phyloP scores from a whole-genome alignment of 805 yeast genomes.

The Metschnikowia continentalis region DNA sequence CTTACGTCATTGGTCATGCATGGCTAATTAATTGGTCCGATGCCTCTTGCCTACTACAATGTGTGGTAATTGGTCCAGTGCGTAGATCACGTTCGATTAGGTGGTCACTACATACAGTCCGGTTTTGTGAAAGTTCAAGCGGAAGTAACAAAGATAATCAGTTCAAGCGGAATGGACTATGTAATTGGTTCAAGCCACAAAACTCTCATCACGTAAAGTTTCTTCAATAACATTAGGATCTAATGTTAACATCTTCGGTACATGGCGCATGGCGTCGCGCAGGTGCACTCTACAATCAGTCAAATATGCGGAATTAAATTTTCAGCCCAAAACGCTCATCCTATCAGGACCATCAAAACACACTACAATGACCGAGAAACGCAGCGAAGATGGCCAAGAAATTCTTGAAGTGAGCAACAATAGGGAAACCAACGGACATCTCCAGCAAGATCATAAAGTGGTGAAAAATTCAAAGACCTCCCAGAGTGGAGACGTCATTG shows the following conservation, averaged over 20 bases:
- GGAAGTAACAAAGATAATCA: background rate
- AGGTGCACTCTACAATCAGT: background rate
- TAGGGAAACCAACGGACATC: background rate
- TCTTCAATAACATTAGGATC: background rate
- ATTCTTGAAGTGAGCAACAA: background rate
- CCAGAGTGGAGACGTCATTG: conserved; percentile 14
- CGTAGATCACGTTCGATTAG: conserved; percentile 1
- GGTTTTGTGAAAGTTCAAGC: background rate
- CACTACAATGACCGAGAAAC: conserved; percentile 1
- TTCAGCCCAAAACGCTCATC: background rate
- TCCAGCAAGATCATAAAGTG: background rate
- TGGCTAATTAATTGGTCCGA: too few relatives aligned
- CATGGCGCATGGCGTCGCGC: background rate
- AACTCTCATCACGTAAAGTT: background rate
- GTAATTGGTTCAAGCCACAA: background rate
- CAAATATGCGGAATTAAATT: conserved; percentile 1
- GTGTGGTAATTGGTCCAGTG: background rate
- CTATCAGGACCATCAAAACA: background rate
- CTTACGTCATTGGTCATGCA: too few relatives aligned
- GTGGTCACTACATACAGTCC: background rate
- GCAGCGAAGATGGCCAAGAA: background rate
- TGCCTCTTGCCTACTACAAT: too few relatives aligned
- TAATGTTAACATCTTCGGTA: background rate
- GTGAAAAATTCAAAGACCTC: conserved; percentile 20
- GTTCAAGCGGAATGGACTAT: background rate